Percentiles rank a stretch among this genome's conserved stretches.
These are phyloP conservation scores for Penicillium sp. DNA, from an alignment of 2,329 filamentous ascomycete genomes.

Conservation along the genomic window DNA sequence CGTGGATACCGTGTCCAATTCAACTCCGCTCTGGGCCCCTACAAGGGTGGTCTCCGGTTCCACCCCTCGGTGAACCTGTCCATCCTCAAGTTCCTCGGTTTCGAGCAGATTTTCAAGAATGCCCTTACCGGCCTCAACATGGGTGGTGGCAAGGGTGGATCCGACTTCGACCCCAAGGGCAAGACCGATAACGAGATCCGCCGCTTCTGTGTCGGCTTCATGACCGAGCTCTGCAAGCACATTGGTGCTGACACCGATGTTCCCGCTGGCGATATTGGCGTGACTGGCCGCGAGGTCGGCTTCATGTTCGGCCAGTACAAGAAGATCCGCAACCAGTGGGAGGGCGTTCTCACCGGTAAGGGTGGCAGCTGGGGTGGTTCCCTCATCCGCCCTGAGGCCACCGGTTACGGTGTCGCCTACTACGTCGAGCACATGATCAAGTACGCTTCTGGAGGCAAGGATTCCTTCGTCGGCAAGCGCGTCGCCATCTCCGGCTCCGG, in stretches of 20 bases:
- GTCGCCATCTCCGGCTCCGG: conserved; percentile 96
- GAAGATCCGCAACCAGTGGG: conserved; percentile 82
- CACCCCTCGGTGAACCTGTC: conserved; percentile 69
- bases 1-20: conserved; percentile 95
- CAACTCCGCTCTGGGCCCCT: conserved; percentile 95
- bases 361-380: conserved; percentile 88
- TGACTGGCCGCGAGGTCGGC: conserved; percentile 86
- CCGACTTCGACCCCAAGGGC: conserved; percentile 98
- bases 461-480: conserved; percentile 83
- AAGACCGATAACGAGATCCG: conserved; percentile 97
- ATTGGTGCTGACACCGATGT: conserved; percentile 96
- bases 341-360: conserved; percentile 96
- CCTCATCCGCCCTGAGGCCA: conserved; percentile 94
- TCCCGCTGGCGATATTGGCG: conserved; percentile 95
- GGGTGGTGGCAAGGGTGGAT: conserved; percentile 95
- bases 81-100: conserved; percentile 92
- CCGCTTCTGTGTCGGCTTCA: conserved; percentile 93
- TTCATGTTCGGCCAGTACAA: conserved; percentile 95
- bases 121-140: conserved; percentile 92
- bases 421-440: conserved; percentile 95
- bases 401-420: conserved; percentile 94
- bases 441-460: conserved; percentile 74
- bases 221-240: conserved; percentile 92
- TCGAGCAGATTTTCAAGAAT: conserved; percentile 99
- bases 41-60: conserved; percentile 96